phyloP scores from a whole-genome alignment of 225 moss, liverwort and hornwort species.

The Pseudisothecium myosuroides region DNA sequence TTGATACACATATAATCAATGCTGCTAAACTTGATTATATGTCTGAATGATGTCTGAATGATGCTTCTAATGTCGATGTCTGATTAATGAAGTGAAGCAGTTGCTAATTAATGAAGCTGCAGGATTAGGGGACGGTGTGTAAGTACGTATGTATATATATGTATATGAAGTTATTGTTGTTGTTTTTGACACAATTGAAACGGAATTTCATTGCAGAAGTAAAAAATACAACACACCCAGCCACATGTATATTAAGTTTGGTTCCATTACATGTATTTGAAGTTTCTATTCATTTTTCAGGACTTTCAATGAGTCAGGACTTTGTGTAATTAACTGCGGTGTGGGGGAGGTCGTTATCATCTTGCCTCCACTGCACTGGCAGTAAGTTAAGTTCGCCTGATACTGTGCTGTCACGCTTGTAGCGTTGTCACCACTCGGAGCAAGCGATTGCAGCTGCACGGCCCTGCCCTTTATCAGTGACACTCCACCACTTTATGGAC shows the following conservation, averaged over 20 bases:
- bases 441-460: background rate
- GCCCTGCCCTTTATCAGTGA: constrained; percentile 3
- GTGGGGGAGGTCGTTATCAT: background rate
- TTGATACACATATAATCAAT: background rate
- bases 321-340: background rate
- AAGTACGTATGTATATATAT: background rate
- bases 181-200: too few species aligned
- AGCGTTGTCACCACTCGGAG: constrained; percentile 3
- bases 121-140: background rate
- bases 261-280: background rate
- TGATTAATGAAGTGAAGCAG: background rate
- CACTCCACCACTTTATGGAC: constrained; percentile 17
- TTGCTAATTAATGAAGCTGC: background rate
- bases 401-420: constrained; percentile 17
- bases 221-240: too few species aligned
- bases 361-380: background rate
- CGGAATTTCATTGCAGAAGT: too few species aligned
- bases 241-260: too few species aligned
- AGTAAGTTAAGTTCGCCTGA: background rate
- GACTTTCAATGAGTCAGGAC: background rate
- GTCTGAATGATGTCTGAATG: background rate
- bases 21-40: background rate
- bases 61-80: background rate
- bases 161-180: too few species aligned
- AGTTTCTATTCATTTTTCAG: background rate